Percentiles rank a stretch among this genome's conserved stretches.
Conservation (phyloP, 169 alveolate genomes). For the Eimeria zaria region DNA sequence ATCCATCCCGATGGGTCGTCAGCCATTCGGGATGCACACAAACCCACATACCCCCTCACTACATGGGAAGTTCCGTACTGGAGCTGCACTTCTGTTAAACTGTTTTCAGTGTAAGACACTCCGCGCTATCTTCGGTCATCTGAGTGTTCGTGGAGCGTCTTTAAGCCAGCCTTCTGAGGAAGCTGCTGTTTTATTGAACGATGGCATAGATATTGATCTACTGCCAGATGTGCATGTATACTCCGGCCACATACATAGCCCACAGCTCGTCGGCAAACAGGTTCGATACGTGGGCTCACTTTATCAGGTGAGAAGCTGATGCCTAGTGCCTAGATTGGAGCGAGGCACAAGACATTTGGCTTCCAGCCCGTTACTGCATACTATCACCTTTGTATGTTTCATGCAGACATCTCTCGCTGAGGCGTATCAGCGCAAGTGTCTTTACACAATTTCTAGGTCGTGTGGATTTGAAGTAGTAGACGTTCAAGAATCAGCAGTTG, state of each 20-base stretch:
- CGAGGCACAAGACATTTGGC: not conserved
- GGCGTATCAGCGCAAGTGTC: constrained; percentile 64
- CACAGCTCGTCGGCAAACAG: constrained; percentile 73
- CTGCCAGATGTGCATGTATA: constrained; percentile 68
- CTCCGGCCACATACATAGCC: constrained; percentile 73
- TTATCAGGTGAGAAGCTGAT: constrained; percentile 35
- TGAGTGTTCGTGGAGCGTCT: constrained; percentile 62
- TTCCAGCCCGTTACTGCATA: not conserved
- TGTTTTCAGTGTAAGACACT: constrained; percentile 69
- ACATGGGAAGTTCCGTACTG: not conserved
- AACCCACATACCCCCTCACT: too few species aligned
- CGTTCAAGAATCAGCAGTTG: constrained; percentile 58
- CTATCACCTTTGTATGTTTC: not conserved
- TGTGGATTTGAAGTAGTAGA: constrained; percentile 44
- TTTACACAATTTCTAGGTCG: constrained; percentile 58
- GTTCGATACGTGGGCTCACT: constrained; percentile 75
- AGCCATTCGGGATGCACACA: too few species aligned
- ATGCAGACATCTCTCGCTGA: constrained; percentile 70
- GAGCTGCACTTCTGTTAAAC: not conserved
- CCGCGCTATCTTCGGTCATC: constrained; percentile 77
- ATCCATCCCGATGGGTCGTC: not conserved
- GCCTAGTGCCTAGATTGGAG: not conserved
- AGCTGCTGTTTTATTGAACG: not conserved
- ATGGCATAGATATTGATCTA: constrained; percentile 42
- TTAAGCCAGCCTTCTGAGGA: constrained; percentile 14